Conservation (phyloP, 2,329 filamentous ascomycete species). For the Pseudopyricularia cyperi region DNA sequence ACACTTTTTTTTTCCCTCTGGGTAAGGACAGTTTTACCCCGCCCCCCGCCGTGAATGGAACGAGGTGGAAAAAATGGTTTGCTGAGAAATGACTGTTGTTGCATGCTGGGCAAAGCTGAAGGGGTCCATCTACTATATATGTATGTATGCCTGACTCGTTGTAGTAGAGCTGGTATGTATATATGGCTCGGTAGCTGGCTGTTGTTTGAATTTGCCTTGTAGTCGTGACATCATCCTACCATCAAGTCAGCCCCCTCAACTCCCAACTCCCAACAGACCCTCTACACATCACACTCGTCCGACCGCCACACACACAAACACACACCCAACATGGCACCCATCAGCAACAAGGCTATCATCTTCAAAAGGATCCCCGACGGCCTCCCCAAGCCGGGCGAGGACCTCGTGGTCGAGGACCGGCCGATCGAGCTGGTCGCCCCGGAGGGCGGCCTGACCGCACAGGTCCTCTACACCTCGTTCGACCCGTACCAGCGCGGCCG, state of each 20-base stretch:
- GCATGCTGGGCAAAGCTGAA: background rate
- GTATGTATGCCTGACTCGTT: background rate
- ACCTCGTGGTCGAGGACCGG: constrained; percentile 54
- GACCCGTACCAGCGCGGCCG: constrained; percentile 77
- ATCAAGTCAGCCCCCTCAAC: too few species aligned
- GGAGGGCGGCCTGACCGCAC: constrained; percentile 52
- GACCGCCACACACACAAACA: background rate
- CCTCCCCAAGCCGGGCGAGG: constrained; percentile 55
- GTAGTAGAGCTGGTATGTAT: background rate
- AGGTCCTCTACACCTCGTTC: constrained; percentile 62
- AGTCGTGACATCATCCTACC: background rate
- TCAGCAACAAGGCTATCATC: constrained; percentile 57
- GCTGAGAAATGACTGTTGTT: background rate
- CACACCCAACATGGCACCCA: background rate
- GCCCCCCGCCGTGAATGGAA: background rate
- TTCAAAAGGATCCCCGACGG: constrained; percentile 58
- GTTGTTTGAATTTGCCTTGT: background rate
- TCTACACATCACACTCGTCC: too few species aligned
- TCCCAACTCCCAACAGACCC: too few species aligned
- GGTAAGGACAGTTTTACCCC: background rate
- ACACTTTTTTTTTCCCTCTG: background rate
- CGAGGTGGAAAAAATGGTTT: background rate
- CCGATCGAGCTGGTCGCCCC: constrained; percentile 52
- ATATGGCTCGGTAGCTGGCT: background rate
- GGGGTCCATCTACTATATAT: background rate